Conservation (phyloP, 2,329 filamentous ascomycete species). For the Arthroderma uncinatum region DNA sequence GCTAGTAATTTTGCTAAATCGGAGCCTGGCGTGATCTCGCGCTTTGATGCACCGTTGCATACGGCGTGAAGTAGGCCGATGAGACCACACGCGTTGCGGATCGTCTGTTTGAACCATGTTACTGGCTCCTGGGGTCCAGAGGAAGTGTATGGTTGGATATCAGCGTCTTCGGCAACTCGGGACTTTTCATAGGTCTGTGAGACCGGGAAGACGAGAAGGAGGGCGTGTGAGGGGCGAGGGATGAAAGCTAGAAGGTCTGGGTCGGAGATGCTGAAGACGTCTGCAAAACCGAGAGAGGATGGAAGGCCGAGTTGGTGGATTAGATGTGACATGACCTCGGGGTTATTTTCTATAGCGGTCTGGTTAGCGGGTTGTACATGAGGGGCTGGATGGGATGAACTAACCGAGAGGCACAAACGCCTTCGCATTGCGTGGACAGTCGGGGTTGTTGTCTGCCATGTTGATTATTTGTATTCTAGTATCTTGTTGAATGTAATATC, state of each 20-base stretch:
- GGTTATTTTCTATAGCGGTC: constrained; percentile 54
- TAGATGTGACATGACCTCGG: constrained; percentile 74
- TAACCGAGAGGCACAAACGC: constrained; percentile 40
- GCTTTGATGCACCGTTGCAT: constrained; percentile 60
- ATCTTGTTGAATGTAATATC: not conserved
- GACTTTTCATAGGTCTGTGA: constrained; percentile 66
- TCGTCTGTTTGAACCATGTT: constrained; percentile 90
- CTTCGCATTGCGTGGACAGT: constrained; percentile 33
- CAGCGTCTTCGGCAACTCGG: constrained; percentile 60
- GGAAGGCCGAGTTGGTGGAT: constrained; percentile 76
- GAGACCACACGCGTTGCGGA: constrained; percentile 82
- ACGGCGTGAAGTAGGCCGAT: constrained; percentile 80
- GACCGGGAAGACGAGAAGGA: constrained; percentile 86
- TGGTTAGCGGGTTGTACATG: constrained; percentile 5
- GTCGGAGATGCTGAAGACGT: constrained; percentile 85
- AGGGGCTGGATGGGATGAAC: not conserved
- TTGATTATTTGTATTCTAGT: constrained; percentile 9
- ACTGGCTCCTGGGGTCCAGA: constrained; percentile 62
- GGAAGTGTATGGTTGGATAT: constrained; percentile 53
- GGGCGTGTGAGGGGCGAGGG: constrained; percentile 73
- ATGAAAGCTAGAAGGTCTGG: constrained; percentile 74
- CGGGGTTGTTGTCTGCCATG: constrained; percentile 26
- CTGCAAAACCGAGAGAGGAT: constrained; percentile 65
- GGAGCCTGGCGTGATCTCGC: constrained; percentile 45
- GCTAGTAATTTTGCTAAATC: constrained; percentile 48